These are phyloP conservation scores for Hypoxylon sp. DNA, from an alignment of 2,329 filamentous ascomycete genomes.

Conservation along the genomic window DNA sequence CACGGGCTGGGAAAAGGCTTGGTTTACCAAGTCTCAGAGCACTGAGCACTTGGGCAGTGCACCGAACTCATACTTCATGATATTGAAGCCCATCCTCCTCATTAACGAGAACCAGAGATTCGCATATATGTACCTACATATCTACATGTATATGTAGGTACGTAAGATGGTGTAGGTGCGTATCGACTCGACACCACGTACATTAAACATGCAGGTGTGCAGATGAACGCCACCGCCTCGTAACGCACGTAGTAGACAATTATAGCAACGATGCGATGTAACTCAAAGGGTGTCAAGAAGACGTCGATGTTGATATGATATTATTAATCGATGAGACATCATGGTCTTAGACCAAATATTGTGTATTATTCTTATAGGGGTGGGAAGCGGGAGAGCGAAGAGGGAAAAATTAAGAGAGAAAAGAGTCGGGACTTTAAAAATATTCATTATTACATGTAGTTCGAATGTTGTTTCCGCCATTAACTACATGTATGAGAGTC, in stretches of 20 bases:
- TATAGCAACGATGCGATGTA: slow-evolving; percentile 46
- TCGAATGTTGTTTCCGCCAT: background rate
- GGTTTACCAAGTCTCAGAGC: slow-evolving; percentile 19
- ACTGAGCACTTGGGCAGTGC: slow-evolving; percentile 25
- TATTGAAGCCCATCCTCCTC: slow-evolving; percentile 25
- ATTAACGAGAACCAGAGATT: slow-evolving; percentile 19
- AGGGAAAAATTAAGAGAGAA: slow-evolving; percentile 10
- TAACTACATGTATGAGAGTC: slow-evolving; percentile 1
- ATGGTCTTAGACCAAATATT: slow-evolving; percentile 27
- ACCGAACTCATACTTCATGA: slow-evolving; percentile 21
- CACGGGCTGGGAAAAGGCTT: slow-evolving; percentile 11
- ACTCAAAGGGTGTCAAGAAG: slow-evolving; percentile 43
- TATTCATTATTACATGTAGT: background rate
- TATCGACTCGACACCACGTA: slow-evolving; percentile 18
- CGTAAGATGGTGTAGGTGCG: slow-evolving; percentile 6
- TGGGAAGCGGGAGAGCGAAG: slow-evolving; percentile 8
- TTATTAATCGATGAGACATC: slow-evolving; percentile 45
- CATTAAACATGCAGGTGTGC: slow-evolving; percentile 23
- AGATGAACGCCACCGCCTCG: slow-evolving; percentile 32
- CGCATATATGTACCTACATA: slow-evolving; percentile 18
- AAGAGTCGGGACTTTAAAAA: slow-evolving; percentile 9
- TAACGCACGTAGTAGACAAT: slow-evolving; percentile 40
- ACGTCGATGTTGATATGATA: slow-evolving; percentile 37
- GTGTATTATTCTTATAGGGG: slow-evolving; percentile 9
- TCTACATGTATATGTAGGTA: background rate